Evolutionary conservation across 139 green algal species (phyloP), one percentile per base, ranked within the genome.

Genomic region (Astrephomene gubernaculifera): DNA sequence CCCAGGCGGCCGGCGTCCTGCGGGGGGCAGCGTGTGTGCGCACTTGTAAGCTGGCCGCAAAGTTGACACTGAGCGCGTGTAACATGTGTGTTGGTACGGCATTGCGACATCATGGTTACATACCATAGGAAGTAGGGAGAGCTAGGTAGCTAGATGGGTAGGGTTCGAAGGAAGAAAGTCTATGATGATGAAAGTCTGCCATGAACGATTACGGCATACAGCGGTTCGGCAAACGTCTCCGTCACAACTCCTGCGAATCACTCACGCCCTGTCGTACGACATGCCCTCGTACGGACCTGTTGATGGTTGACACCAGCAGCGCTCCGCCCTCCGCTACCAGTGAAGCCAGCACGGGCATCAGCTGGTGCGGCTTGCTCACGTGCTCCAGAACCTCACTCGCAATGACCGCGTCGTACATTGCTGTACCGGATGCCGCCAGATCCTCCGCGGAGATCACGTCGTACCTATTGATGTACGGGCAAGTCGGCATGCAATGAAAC

Each of bases 231-330:
- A n/a, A n/a, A n/a, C n/a, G n/a, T n/a, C n/a, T n/a, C n/a, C n/a
- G n/a, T n/a, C n/a, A n/a, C n/a, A n/a, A n/a, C n/a, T n/a, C n/a
- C n/a, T n/a, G n/a, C n/a, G n/a, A n/a, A n/a, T n/a, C n/a, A n/a
- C n/a, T n/a, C n/a, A n/a, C n/a, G n/a, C n/a, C n/a, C n/a, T n/a
- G n/a, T n/a, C n/a, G n/a, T n/a, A n/a, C n/a, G n/a, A n/a, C n/a
- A n/a, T n/a, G n/a, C n/a, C n/a, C n/a, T n/a, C n/a, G n/a, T n/a
- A n/a, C n/a, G n/a, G 10, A 75, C 78, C 78, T 90, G 89, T 97
- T 98, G 38, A 99, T 89, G 0, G 97, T 99, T 35, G 95, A 96
- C 9, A 99, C 75, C 14, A 81, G 38, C 67, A 69, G 22, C 2
- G 29, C 94, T 9, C 68, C 68, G 14, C 45, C 71, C 21, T 4